Evolutionary conservation across 371 early-diverging fungal species (phyloP).

Genomic region (Catenaria anguillulae): DNA sequence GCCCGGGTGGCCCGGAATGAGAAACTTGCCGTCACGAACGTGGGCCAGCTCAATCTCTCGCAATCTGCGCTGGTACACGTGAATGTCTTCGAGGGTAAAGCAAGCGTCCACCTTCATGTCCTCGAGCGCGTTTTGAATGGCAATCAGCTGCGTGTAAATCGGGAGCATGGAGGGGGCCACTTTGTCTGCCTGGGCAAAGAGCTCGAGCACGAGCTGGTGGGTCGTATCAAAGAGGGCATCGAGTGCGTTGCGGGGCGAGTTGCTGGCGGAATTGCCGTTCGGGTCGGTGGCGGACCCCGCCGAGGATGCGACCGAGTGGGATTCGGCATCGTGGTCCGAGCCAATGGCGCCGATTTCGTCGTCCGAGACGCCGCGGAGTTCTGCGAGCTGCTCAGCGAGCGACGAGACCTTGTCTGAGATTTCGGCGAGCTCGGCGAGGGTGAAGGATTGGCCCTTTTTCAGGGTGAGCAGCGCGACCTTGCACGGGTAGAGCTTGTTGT

Average conservation of each 20-base stretch:
- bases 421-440: not conserved
- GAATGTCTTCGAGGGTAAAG: slow-evolving; percentile 5
- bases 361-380: not conserved
- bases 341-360: not conserved
- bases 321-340: not conserved
- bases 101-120: not conserved
- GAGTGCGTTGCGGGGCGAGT: not conserved
- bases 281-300: not conserved
- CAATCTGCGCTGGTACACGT: slow-evolving; percentile 14
- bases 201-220: not conserved
- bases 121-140: slow-evolving; percentile 5
- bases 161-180: not conserved
- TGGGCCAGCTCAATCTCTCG: slow-evolving; percentile 50
- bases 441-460: slow-evolving; percentile 2
- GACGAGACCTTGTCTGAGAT: not conserved
- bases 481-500: slow-evolving; percentile 2
- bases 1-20: slow-evolving; percentile 29
- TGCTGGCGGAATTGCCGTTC: not conserved
- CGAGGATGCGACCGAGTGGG: not conserved
- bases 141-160: slow-evolving; percentile 1
- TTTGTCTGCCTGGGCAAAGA: slow-evolving; percentile 1
- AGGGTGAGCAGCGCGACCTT: not conserved
- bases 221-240: slow-evolving; percentile 1
- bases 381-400: not conserved
- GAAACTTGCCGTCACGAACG: slow-evolving; percentile 39